phyloP scores from a whole-genome alignment of 2,329 filamentous ascomycete genomes.

The Nothophoma quercina region DNA sequence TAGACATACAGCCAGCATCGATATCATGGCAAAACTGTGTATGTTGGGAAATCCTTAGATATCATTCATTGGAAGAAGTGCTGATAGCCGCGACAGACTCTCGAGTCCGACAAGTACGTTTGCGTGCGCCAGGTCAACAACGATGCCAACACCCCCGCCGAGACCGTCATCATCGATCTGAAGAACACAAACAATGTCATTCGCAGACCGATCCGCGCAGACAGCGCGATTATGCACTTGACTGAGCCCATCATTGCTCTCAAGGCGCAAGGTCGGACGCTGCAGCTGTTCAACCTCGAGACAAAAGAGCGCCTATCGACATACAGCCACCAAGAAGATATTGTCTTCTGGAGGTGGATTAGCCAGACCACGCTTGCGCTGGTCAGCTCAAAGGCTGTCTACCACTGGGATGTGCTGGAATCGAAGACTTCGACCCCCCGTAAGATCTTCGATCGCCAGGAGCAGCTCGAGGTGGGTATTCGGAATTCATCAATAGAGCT shows the following conservation, averaged over 20 bases:
- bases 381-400: slow-evolving; percentile 89
- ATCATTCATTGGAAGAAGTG: slow-evolving; percentile 13
- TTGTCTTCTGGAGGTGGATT: slow-evolving; percentile 99
- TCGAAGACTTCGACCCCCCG: slow-evolving; percentile 75
- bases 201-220: slow-evolving; percentile 94
- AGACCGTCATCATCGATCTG: slow-evolving; percentile 97
- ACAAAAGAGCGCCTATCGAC: slow-evolving; percentile 97
- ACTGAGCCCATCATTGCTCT: slow-evolving; percentile 93
- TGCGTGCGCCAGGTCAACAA: slow-evolving; percentile 92
- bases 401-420: slow-evolving; percentile 98
- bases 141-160: slow-evolving; percentile 80
- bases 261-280: slow-evolving; percentile 89
- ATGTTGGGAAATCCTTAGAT: slow-evolving; percentile 50
- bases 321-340: slow-evolving; percentile 93
- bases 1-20: slow-evolving; percentile 63
- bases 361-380: slow-evolving; percentile 87
- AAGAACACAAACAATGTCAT: slow-evolving; percentile 98
- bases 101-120: slow-evolving; percentile 96
- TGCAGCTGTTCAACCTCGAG: slow-evolving; percentile 96
- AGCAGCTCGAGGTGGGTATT: slow-evolving; percentile 77
- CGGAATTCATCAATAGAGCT: not conserved
- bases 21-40: slow-evolving; percentile 91
- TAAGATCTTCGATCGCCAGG: slow-evolving; percentile 94
- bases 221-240: slow-evolving; percentile 99
- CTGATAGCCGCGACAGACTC: slow-evolving; percentile 68